Evolutionary conservation across 495 filamentous ascomycete species (phyloP), one percentile per base, ranked within the genome.

Genomic region (Staphylotrichum tortipilum): DNA sequence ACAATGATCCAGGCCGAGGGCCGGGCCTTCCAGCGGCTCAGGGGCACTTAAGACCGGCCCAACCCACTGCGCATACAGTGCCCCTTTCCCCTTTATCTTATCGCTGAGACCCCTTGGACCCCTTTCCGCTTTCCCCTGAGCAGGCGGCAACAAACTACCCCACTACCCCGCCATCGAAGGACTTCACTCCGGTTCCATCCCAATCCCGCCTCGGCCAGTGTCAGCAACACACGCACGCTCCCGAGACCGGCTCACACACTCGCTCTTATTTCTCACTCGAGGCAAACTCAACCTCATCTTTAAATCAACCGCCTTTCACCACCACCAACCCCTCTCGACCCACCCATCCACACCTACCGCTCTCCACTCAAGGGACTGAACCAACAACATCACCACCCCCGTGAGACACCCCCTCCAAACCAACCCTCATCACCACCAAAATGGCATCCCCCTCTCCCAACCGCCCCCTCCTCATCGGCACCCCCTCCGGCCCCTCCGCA

Each of bases 391-490:
- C 11, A 21, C 15, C 14, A 23, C 4, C 7, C 37, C 14, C 37
- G 9, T 11, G 4, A 15, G 18, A 35, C 29, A 42, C 45, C n/a
- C 43, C 28, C 33, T 7, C 12, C 19, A 22, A 44, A 6, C 18
- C 21, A 34, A 37, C 33, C 6, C 28, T 31, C 33, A 43, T 31
- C 18, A 44, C 7, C 15, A 15, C 14, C 9, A 15, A 35, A 54
- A 47, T 29, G n/a, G 9, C 52, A 55, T 21, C 53, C 45, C 39
- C 49, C 54, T 34, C 52, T 47, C 40, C 49, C 29, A 49, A 71
- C 54, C 83, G 84, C 55, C 79, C 79, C 34, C 67, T 73, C 33
- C 72, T 86, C 53, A 76, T 83, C 22, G 94, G 92, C 44, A 73
- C 81, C 9, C 76, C 83, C 19, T 56, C 64, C 14, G 89, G 88